Base-by-base conservation (phyloP, 2,329 filamentous ascomycete genomes). In the Xylariaceae sp. region DNA sequence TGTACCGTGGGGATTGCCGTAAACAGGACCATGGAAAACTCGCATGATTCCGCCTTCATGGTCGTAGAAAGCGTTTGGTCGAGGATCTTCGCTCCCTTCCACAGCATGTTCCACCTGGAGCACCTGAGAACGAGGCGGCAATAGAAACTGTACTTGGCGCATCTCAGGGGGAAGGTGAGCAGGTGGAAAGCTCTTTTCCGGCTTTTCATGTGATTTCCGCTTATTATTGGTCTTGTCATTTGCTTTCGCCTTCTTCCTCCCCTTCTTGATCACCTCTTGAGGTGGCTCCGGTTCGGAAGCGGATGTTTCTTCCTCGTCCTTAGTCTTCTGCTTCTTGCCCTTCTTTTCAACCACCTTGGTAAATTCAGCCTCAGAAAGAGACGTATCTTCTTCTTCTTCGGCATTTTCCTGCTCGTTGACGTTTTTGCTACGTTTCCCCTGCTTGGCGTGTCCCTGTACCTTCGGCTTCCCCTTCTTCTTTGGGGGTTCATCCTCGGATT, bases 41-140 rank as follows among this genome's bases (percentile, higher is more conserved):
- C 76, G 72, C 37, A 78, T 64, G 16, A 77, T 59, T 24, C 75
- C 72, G 47, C 70, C 66, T 34, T 67, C 64, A n/a, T 64, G 55
- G 50, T 82, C 77, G 51, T 73, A 74, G 53, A 76, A 82, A 32
- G 78, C 75, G 51, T 82, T 83, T 11, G 78, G 79, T 2, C 67
- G 65, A 8, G 78, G 78, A 47, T 81, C 77, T 33, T 69, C 62
- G 3, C 64, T 62, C 2, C 59, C 63, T 49, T 80, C 76, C 16
- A 81, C 60, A 2, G 76, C 66, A 45, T 79, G 73, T 52, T 82
- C 77, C 2, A 78, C 67, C 39, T 77, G 69, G 26, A 81, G 56
- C 15, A 78, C 67, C 36, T 74, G 66, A 19, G 73, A 64, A 19
- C 66, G 65, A 31, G 69, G 61, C 2, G 73, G 72, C 49, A 72